These are phyloP conservation scores for Eleusine coracana DNA, from an alignment of 176 grass and related monocot species.

Conservation along the genomic window DNA sequence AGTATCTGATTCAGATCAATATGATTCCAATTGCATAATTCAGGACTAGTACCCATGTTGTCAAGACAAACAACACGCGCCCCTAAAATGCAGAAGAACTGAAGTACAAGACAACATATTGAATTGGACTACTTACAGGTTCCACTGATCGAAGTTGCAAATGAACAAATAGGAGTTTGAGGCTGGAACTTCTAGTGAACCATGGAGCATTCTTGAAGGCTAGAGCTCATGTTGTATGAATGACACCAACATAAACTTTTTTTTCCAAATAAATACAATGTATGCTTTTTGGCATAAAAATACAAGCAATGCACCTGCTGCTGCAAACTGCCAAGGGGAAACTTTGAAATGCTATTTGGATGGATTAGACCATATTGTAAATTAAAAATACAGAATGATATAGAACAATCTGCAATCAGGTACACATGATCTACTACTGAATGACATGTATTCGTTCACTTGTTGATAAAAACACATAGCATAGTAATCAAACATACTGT, in stretches of 20 bases:
- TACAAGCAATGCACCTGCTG: neutral
- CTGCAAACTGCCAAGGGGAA: neutral
- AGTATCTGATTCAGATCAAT: neutral
- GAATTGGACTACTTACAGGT: neutral
- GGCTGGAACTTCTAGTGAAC: neutral
- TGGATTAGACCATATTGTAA: conserved; percentile 3
- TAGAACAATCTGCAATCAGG: neutral
- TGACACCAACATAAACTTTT: neutral
- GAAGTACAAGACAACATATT: neutral
- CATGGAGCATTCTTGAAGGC: neutral
- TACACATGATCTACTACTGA: neutral
- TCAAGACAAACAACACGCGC: neutral
- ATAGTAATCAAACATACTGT: conserved; percentile 26
- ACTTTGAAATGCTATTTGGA: conserved; percentile 1
- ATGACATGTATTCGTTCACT: neutral
- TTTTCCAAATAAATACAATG: neutral
- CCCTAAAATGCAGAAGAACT: neutral
- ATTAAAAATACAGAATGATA: neutral
- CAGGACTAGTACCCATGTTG: neutral
- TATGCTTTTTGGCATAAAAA: neutral
- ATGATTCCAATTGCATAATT: conserved; percentile 3
- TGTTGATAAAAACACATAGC: too few species aligned
- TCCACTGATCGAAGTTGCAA: neutral
- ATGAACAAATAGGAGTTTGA: neutral
- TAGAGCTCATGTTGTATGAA: neutral